Conservation (phyloP, 2,329 filamentous ascomycete genomes). For the Penicillium sp. region DNA sequence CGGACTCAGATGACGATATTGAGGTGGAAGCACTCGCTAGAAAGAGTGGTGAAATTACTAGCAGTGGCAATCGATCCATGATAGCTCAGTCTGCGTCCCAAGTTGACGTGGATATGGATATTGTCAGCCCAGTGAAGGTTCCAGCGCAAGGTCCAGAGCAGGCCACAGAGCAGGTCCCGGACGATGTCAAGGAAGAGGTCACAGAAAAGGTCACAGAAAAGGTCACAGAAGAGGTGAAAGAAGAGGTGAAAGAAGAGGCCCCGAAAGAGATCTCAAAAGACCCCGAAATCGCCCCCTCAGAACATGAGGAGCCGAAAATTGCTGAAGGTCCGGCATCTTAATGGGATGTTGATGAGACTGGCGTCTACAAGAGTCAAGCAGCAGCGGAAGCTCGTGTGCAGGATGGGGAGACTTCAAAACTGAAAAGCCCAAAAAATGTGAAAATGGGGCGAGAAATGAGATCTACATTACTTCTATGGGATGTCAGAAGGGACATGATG, state of each 20-base stretch:
- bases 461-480: not conserved
- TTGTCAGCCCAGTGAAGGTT: not conserved
- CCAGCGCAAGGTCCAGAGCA: not conserved
- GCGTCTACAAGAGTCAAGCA: not conserved
- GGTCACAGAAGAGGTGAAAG: not conserved
- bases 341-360: not conserved
- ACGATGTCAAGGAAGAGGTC: not conserved
- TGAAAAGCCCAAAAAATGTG: not conserved
- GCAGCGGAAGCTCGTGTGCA: not conserved
- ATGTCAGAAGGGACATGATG: not conserved
- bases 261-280: too few species aligned
- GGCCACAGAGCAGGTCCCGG: not conserved
- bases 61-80: not conserved
- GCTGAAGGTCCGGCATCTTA: not conserved
- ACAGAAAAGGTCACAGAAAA: accelerated
- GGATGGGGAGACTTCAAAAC: not conserved
- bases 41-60: not conserved
- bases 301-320: not conserved
- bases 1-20: not conserved
- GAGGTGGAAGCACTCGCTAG: not conserved
- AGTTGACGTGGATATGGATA: not conserved
- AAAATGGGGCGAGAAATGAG: not conserved
- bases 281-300: not conserved
- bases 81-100: not conserved
- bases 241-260: not conserved